Conservation (phyloP, 73 alveolate species). For the Paramecium tetraurelia region DNA sequence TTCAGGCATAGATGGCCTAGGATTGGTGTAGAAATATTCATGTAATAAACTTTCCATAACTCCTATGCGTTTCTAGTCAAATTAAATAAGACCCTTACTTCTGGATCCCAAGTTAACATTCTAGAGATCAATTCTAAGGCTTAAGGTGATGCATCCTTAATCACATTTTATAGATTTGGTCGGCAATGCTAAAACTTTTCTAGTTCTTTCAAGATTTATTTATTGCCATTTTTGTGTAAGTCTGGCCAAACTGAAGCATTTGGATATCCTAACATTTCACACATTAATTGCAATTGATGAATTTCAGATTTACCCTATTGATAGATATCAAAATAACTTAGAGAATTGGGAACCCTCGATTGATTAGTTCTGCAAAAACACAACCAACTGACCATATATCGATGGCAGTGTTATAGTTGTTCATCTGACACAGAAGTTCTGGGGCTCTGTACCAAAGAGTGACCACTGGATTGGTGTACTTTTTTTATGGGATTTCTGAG, state of each 20-base stretch:
- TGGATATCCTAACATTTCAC: constrained; percentile 62
- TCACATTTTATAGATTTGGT: neutral
- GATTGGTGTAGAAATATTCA: neutral
- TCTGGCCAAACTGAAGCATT: constrained; percentile 52
- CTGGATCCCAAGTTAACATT: constrained; percentile 64
- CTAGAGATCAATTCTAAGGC: constrained; percentile 31
- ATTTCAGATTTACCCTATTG: constrained; percentile 50
- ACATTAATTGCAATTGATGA: constrained; percentile 41
- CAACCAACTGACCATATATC: constrained; percentile 81
- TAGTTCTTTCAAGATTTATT: constrained; percentile 49
- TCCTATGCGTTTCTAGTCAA: neutral
- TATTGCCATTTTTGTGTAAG: constrained; percentile 33
- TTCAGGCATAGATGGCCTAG: constrained; percentile 51
- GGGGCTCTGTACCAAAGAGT: constrained; percentile 93
- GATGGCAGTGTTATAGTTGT: constrained; percentile 66
- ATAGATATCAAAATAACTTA: neutral
- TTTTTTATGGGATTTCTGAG: constrained; percentile 56
- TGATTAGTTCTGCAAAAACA: constrained; percentile 61
- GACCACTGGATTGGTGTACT: constrained; percentile 79
- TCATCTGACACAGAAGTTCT: constrained; percentile 73
- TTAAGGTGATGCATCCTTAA: constrained; percentile 20
- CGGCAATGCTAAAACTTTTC: constrained; percentile 47
- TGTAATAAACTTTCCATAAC: neutral
- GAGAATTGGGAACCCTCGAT: constrained; percentile 53
- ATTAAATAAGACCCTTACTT: neutral